Evolutionary conservation across 257 asterid genomes (phyloP).

Genomic region (Ocimum tenuiflorum): DNA sequence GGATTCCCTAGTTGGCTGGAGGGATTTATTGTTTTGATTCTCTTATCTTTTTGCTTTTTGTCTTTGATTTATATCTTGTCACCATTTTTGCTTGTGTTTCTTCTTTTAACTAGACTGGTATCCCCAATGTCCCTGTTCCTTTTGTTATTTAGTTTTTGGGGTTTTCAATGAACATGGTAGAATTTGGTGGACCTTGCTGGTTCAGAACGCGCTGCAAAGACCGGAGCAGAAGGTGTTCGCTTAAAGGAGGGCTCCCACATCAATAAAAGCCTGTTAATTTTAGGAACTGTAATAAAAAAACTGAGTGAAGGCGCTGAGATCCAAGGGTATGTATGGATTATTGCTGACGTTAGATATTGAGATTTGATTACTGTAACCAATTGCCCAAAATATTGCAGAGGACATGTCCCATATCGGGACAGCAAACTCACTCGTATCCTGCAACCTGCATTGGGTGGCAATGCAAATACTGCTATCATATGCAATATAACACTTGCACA

Average conservation of each 20-base stretch:
- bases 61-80: background rate
- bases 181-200: conserved; percentile 99
- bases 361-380: conserved; percentile 12
- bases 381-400: conserved; percentile 49
- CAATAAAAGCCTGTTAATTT: conserved; percentile 87
- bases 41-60: background rate
- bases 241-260: conserved; percentile 97
- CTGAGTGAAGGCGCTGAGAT: conserved; percentile 98
- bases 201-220: conserved; percentile 98
- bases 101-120: background rate
- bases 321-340: conserved; percentile 69
- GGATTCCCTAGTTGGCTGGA: background rate
- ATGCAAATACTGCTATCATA: conserved; percentile 93
- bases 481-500: conserved; percentile 98
- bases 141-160: conserved; percentile 4
- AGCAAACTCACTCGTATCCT: conserved; percentile 95
- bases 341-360: background rate
- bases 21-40: background rate
- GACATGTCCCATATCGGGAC: conserved; percentile 97
- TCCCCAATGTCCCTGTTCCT: background rate
- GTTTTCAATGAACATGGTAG: conserved; percentile 35
- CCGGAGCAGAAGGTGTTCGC: conserved; percentile 99
- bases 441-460: conserved; percentile 97
- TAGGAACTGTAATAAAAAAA: conserved; percentile 96
- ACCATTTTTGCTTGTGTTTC: background rate